phyloP scores from a whole-genome alignment of 495 filamentous ascomycete species.

The Thermothielavioides terrestris region DNA sequence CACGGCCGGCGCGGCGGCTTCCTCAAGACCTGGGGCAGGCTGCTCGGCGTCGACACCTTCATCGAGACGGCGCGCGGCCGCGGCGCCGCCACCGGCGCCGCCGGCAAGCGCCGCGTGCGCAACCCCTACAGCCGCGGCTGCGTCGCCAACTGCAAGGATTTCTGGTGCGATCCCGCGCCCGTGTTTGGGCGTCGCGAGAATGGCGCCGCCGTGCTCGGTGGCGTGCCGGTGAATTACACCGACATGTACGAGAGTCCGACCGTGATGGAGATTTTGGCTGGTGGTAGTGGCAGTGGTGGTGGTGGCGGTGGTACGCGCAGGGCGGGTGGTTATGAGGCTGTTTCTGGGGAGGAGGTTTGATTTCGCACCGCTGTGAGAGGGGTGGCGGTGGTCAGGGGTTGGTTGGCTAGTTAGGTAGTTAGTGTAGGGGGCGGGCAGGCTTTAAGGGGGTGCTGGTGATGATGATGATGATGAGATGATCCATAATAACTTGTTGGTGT shows the following conservation, averaged over 20 bases:
- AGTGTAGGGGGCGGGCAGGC: neutral
- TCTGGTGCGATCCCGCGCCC: slow-evolving; percentile 86
- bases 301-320: no score
- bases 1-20: slow-evolving; percentile 48
- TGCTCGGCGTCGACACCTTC: slow-evolving; percentile 87
- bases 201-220: slow-evolving; percentile 67
- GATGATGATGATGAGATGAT: neutral
- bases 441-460: no score
- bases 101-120: neutral
- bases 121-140: slow-evolving; percentile 83
- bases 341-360: slow-evolving; percentile 36
- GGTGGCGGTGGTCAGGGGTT: neutral
- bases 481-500: no score
- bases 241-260: slow-evolving; percentile 78
- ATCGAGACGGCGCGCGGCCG: slow-evolving; percentile 67
- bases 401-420: no score
- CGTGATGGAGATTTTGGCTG: slow-evolving; percentile 41
- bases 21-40: slow-evolving; percentile 67
- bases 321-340: slow-evolving; percentile 37
- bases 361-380: neutral
- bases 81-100: slow-evolving; percentile 32
- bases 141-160: slow-evolving; percentile 84
- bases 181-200: slow-evolving; percentile 66
- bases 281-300: slow-evolving; percentile 14
- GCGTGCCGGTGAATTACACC: slow-evolving; percentile 75